A percentile compares a stretch with the other conserved stretches of the same genome.
Conservation (phyloP, 306 rosid species). For the Pachyrhizus erosus region DNA sequence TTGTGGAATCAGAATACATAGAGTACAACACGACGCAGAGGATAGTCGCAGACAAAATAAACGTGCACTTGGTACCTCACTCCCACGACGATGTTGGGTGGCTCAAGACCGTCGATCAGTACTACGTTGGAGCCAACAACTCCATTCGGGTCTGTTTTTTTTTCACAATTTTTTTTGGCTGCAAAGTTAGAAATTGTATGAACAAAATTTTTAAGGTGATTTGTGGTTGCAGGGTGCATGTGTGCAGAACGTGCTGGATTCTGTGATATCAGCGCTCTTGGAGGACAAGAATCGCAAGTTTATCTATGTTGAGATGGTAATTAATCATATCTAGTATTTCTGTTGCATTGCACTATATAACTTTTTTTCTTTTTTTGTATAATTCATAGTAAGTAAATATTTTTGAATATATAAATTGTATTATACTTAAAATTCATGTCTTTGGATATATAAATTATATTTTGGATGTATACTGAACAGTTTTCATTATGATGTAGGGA, state of each 20-base stretch:
- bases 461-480: neutral
- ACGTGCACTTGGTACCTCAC: conserved; percentile 85
- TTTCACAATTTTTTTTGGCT: neutral
- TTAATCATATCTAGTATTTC: neutral
- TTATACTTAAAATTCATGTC: neutral
- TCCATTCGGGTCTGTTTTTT: conserved; percentile 64
- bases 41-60: conserved; percentile 57
- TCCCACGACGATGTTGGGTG: conserved; percentile 91
- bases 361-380: neutral
- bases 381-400: neutral
- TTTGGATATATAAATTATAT: neutral
- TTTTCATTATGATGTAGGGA: neutral
- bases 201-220: neutral
- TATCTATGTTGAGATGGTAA: conserved; percentile 80
- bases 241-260: conserved; percentile 82
- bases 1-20: conserved; percentile 59
- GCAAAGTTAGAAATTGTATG: neutral
- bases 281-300: conserved; percentile 80
- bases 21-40: conserved; percentile 68
- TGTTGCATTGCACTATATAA: neutral
- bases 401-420: neutral
- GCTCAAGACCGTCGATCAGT: conserved; percentile 92
- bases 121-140: conserved; percentile 85
- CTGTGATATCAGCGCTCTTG: conserved; percentile 71
- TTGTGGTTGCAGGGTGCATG: conserved; percentile 71